A percentile compares a stretch with the other conserved stretches of the same genome.
Evolutionary conservation across 495 filamentous ascomycete genomes (phyloP).

Genomic region (Talaromyces thailandensis): DNA sequence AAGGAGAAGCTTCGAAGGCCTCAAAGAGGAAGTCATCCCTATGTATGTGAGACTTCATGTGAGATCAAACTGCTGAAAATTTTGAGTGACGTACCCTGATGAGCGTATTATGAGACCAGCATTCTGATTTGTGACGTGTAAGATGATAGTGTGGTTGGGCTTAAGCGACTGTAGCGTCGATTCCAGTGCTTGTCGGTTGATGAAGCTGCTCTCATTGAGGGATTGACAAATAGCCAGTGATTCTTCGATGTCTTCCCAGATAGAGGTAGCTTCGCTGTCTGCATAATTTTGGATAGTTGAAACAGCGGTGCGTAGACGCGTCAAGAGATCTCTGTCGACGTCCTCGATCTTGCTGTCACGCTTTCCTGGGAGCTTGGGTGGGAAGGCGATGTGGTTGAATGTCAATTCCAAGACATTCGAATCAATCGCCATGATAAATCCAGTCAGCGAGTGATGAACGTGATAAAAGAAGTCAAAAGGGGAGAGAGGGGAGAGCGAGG

Average conservation of each 20-base stretch:
- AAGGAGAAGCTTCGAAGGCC: conserved; percentile 47
- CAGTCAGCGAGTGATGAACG: neutral
- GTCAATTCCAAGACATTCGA: conserved; percentile 9
- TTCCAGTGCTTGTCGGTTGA: conserved; percentile 15
- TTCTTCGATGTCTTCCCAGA: conserved; percentile 20
- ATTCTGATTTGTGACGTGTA: conserved; percentile 47
- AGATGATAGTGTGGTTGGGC: conserved; percentile 23
- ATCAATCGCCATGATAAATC: conserved; percentile 11
- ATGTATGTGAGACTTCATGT: neutral
- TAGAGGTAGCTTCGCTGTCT: conserved; percentile 10
- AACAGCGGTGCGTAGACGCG: conserved; percentile 24
- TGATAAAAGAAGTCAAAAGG: neutral
- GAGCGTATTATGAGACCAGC: conserved; percentile 42
- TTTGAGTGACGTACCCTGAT: conserved; percentile 22
- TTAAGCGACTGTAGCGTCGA: conserved; percentile 22
- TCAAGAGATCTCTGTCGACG: conserved; percentile 25
- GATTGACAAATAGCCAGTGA: conserved; percentile 24
- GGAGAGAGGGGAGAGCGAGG: neutral
- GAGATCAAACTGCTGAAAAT: neutral
- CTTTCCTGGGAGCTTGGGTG: conserved; percentile 33
- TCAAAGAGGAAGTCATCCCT: conserved; percentile 35
- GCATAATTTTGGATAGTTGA: conserved; percentile 13
- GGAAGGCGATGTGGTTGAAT: conserved; percentile 37
- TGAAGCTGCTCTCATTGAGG: conserved; percentile 21
- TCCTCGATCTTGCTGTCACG: conserved; percentile 27